Evolutionary conservation across 768 basidiomycete genomes (phyloP), one percentile per base, ranked within the genome.

Genomic region (Trametes gibbosa): DNA sequence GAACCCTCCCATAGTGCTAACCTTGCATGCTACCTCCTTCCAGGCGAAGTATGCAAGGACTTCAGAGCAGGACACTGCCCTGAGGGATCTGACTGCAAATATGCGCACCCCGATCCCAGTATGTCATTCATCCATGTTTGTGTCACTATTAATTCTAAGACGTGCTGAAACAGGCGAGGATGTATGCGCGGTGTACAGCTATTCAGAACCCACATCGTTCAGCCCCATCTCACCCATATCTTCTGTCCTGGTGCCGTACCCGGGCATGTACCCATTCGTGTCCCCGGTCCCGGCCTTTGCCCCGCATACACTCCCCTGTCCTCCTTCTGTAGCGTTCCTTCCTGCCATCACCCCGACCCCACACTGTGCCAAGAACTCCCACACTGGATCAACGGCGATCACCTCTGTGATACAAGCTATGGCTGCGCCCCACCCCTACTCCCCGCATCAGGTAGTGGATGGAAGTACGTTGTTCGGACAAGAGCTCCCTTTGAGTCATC

Each of bases 61-160:
- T 72, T 59, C 64, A 53, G 65, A 65, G 62, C 63, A 2, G 71
- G 71, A 0, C 50, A n/a, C 19, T 71, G 72, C 53, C 21, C 50
- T 6, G 67, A 68, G 8, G 70, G 70, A 17, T 54, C 51, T 3
- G 69, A 73, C 49, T 73, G 71, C 61, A 59, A 53, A 42, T 69
- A 56, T 41, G 47, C 63, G 16, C 72, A 73, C 37, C 67, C 66
- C 2, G 62, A 63, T 10, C 55, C 52, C 13, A 53, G 66, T 56
- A 43, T 8, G 65, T 50, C 1, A 5, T 2, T n/a, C 21, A 16
- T 27, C 51, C 13, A 29, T 19, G 17, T 16, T 21, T 2, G 3
- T 14, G n/a, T 37, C 24, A 25, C 10, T 19, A 29, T 34, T 14
- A 24, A 21, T 24, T n/a, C 19, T 34, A 10, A 53, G 19, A 32